Evolutionary conservation across 2,329 filamentous ascomycete species (phyloP).

Genomic region (Cercospora janseana): DNA sequence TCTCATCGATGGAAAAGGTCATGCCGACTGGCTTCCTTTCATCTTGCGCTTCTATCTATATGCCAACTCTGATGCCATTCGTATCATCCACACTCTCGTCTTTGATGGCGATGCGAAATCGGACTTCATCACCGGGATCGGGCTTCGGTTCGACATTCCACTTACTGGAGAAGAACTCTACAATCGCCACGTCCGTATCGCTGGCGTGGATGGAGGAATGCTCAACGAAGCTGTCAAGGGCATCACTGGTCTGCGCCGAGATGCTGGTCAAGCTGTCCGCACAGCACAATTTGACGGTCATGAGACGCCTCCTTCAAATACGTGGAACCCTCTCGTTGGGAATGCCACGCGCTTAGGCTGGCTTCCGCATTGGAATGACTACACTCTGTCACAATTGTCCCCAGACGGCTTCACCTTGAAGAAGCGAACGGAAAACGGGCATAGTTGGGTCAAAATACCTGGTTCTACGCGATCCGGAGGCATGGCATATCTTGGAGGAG

Average conservation of each 20-base stretch:
- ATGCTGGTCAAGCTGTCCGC: constrained; percentile 52
- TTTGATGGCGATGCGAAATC: constrained; percentile 52
- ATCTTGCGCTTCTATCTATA: constrained; percentile 60
- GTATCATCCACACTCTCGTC: constrained; percentile 56
- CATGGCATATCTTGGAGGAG: constrained; percentile 58
- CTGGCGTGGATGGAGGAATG: constrained; percentile 55
- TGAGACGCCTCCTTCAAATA: constrained; percentile 44
- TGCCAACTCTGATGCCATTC: constrained; percentile 55
- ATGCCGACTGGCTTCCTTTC: constrained; percentile 55
- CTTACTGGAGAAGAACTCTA: constrained; percentile 54
- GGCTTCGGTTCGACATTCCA: constrained; percentile 57
- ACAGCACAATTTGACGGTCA: constrained; percentile 52
- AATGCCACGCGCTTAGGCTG: constrained; percentile 50
- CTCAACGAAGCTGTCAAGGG: constrained; percentile 60
- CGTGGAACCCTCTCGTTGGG: constrained; percentile 49
- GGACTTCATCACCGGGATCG: constrained; percentile 56
- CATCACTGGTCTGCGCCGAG: constrained; percentile 58
- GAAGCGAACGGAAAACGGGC: constrained; percentile 59
- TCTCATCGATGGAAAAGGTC: constrained; percentile 35
- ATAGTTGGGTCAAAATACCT: constrained; percentile 59
- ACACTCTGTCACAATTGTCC: constrained; percentile 56
- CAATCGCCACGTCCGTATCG: constrained; percentile 59
- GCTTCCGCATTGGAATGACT: constrained; percentile 61
- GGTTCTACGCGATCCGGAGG: constrained; percentile 57
- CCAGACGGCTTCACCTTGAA: constrained; percentile 60